Evolutionary conservation across 169 alveolate species (phyloP), one percentile per base, ranked within the genome.

Genomic region (Plasmodium gonderi): DNA sequence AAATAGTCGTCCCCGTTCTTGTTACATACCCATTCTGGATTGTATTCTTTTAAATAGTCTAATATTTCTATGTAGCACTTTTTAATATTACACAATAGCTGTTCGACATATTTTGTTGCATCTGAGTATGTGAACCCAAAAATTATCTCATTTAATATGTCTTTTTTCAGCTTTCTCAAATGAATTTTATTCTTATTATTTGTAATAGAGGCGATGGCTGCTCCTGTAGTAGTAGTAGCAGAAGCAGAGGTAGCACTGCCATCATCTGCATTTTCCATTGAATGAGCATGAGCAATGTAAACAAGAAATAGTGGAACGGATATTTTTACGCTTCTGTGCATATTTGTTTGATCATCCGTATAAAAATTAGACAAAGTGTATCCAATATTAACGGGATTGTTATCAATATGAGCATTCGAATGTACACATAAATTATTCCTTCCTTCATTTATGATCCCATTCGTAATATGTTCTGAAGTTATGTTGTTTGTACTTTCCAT

Each of bases 71-170:
- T 31, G 44, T 60, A 82, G 11, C 92, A 82, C 1, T 9, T 51
- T 82, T 82, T 82, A n/a, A 82, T 72, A 29, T 49, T 82, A 42
- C 82, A 82, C 3, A 82, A 17, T 47, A 82, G 40, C 42, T 82
- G 83, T 14, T 82, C 92, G 9, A 82, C 44, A 29, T 69, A 82
- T 82, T 68, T 82, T 38, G 20, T 42, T n/a, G 67, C 60, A 82
- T 82, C 92, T 12, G 82, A 20, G 26, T 68, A 47, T 9, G 44
- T 45, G 6, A 82, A 7, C 23, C 92, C 83, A 31, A 14, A 69
- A 4, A 69, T 69, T 2, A 82, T 69, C n/a, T 82, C 92, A 9
- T 82, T 82, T 7, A 69, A 17, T 0, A 82, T 44, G 8, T 68
- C 23, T 33, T 82, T 69, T 31, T 29, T 42, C 14, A 82, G 40